phyloP scores from a whole-genome alignment of 75 land plant genomes.

The Gnetum montanum region DNA sequence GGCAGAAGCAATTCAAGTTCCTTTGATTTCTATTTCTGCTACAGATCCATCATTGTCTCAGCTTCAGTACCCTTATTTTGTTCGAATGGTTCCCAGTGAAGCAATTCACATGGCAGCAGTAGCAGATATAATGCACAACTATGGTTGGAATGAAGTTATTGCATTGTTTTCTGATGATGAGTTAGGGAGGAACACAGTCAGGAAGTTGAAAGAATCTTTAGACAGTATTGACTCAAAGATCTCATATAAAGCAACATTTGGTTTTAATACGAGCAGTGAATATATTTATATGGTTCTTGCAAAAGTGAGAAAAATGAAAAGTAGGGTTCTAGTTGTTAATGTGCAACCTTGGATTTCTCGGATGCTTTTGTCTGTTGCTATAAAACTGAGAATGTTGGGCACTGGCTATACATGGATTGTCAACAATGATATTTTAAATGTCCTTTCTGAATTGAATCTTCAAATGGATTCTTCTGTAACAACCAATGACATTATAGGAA shows the following conservation, averaged over 20 bases:
- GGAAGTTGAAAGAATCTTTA: slow-evolving; percentile 22
- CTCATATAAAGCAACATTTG: slow-evolving; percentile 23
- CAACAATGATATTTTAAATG: too few relatives aligned
- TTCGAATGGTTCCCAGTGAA: slow-evolving; percentile 20
- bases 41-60: slow-evolving; percentile 21
- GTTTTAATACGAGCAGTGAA: background rate
- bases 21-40: slow-evolving; percentile 15
- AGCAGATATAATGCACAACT: slow-evolving; percentile 10
- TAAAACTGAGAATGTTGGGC: slow-evolving; percentile 26
- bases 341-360: slow-evolving; percentile 18
- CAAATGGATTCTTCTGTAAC: too few relatives aligned
- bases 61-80: slow-evolving; percentile 19
- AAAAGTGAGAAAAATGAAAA: slow-evolving; percentile 26
- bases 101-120: slow-evolving; percentile 17
- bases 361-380: slow-evolving; percentile 20
- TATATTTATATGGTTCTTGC: slow-evolving; percentile 13
- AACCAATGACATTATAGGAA: too few relatives aligned
- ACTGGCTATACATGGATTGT: slow-evolving; percentile 46
- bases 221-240: slow-evolving; percentile 15
- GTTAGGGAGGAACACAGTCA: slow-evolving; percentile 25
- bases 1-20: slow-evolving; percentile 16
- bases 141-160: slow-evolving; percentile 37
- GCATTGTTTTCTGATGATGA: slow-evolving; percentile 38
- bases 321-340: slow-evolving; percentile 37
- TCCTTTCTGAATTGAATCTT: too few relatives aligned